Conservation (phyloP, 257 asterid species). For the Rauvolfia tetraphylla region DNA sequence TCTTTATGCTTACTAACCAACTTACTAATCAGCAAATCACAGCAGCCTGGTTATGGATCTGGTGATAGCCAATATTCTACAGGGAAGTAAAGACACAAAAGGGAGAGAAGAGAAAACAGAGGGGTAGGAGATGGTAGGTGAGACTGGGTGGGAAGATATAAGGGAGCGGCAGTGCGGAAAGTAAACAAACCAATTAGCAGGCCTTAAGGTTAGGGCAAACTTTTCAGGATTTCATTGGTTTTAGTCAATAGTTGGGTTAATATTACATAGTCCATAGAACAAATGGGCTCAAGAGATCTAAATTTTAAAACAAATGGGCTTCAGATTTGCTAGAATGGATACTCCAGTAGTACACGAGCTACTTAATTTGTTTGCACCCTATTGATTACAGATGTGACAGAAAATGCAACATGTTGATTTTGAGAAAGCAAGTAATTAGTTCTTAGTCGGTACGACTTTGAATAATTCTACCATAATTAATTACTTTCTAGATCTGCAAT, state of each 20-base stretch:
- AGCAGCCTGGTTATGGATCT: background rate
- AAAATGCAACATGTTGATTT: background rate
- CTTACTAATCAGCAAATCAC: background rate
- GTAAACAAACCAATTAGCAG: background rate
- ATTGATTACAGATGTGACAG: background rate
- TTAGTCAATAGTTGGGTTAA: too few species aligned
- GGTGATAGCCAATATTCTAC: background rate
- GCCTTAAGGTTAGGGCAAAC: background rate
- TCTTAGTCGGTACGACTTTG: background rate
- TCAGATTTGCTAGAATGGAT: background rate
- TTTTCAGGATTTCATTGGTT: background rate
- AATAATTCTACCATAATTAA: background rate
- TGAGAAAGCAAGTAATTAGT: background rate
- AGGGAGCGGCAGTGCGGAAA: background rate
- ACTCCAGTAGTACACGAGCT: background rate
- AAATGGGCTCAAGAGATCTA: too few species aligned
- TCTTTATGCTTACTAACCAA: background rate
- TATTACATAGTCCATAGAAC: too few species aligned
- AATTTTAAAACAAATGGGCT: background rate
- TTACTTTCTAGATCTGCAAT: background rate
- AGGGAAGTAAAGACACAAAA: background rate
- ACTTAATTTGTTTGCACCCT: background rate
- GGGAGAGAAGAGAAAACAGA: background rate
- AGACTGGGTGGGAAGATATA: background rate
- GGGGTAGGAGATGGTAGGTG: background rate